phyloP scores from a whole-genome alignment of 176 grass and related monocot genomes.

The Guadua angustifolia region DNA sequence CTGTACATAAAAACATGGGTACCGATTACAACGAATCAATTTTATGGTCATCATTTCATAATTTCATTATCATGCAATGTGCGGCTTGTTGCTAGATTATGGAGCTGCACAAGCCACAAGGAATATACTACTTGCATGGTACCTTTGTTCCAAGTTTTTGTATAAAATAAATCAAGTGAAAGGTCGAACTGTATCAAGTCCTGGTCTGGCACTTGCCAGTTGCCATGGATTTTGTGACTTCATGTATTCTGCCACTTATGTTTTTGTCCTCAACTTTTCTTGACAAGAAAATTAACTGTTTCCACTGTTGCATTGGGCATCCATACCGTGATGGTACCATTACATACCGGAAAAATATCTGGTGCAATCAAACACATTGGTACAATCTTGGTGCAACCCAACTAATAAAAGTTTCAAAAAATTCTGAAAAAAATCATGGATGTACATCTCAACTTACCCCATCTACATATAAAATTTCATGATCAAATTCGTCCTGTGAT shows the following conservation, averaged over 20 bases:
- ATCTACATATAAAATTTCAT: too few species aligned
- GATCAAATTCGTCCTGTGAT: too few species aligned
- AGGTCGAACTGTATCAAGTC: not conserved
- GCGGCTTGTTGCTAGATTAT: slow-evolving; percentile 26
- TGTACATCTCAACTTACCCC: too few species aligned
- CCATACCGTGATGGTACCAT: not conserved
- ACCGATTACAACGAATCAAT: not conserved
- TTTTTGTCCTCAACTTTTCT: not conserved
- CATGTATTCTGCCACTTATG: not conserved
- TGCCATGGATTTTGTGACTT: not conserved
- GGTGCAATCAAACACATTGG: too few species aligned
- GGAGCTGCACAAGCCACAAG: not conserved
- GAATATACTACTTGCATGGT: slow-evolving; percentile 12
- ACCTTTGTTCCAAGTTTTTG: slow-evolving; percentile 8
- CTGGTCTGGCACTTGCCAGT: slow-evolving; percentile 8
- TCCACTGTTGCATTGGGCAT: slow-evolving; percentile 22
- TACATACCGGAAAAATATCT: too few species aligned
- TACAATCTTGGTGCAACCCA: too few species aligned
- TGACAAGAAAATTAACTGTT: not conserved
- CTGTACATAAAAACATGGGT: not conserved
- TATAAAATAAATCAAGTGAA: not conserved
- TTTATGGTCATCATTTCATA: not conserved
- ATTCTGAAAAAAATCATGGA: too few species aligned
- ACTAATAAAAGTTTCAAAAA: too few species aligned
- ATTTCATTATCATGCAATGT: not conserved